Percentiles rank a stretch among this genome's conserved stretches.
These are phyloP conservation scores for Gigaspora rosea DNA, from an alignment of 192 early-diverging fungal species.

Conservation along the genomic window DNA sequence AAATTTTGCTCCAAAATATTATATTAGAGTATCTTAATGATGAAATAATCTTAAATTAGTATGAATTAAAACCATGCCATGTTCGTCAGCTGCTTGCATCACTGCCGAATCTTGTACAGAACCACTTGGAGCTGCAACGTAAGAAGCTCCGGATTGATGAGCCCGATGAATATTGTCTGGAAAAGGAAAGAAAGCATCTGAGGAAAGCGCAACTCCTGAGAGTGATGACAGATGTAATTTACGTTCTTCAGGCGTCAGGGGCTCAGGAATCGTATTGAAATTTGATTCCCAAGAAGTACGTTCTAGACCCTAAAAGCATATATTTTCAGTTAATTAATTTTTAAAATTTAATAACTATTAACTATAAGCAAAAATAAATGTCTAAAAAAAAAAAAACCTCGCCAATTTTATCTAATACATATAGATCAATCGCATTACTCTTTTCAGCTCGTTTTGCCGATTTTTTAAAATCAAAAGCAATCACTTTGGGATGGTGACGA, in stretches of 20 bases:
- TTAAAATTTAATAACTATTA: too few species aligned
- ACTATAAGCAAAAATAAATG: slow-evolving; percentile 50
- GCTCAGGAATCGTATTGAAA: slow-evolving; percentile 56
- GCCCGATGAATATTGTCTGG: slow-evolving; percentile 55
- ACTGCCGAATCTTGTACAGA: slow-evolving; percentile 87
- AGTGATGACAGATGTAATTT: slow-evolving; percentile 71
- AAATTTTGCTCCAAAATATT: too few species aligned
- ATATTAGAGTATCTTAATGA: too few species aligned
- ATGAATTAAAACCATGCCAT: too few species aligned
- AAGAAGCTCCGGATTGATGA: slow-evolving; percentile 76
- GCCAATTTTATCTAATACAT: slow-evolving; percentile 87
- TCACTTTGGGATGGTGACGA: slow-evolving; percentile 94
- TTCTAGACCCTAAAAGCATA: too few species aligned
- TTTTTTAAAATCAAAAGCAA: slow-evolving; percentile 85
- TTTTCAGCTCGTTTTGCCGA: slow-evolving; percentile 25
- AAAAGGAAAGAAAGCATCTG: slow-evolving; percentile 99
- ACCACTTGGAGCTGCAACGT: slow-evolving; percentile 89
- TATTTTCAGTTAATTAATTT: too few species aligned
- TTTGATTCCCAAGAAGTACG: too few species aligned
- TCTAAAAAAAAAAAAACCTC: slow-evolving; percentile 46
- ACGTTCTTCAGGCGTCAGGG: slow-evolving; percentile 80
- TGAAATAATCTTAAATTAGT: too few species aligned
- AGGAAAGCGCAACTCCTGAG: slow-evolving; percentile 78
- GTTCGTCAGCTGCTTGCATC: slow-evolving; percentile 46
- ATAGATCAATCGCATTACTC: slow-evolving; percentile 50